These are phyloP conservation scores for Saitozyma podzolica DNA, from an alignment of 768 basidiomycete species.

Conservation along the genomic window DNA sequence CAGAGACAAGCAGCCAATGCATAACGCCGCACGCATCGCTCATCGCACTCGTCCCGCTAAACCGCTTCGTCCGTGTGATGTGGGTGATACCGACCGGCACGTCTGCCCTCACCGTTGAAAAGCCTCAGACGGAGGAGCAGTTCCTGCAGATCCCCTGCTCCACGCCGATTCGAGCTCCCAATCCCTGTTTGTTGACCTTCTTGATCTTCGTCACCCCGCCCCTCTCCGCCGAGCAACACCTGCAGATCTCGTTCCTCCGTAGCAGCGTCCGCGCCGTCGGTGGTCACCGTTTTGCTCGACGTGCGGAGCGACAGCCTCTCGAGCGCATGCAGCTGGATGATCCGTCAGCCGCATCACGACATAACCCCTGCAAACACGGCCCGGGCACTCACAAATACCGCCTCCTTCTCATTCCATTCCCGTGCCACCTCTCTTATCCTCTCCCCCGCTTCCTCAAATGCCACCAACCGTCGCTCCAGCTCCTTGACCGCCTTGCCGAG, in stretches of 20 bases:
- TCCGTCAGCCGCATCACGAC: neutral
- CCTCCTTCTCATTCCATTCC: constrained; percentile 38
- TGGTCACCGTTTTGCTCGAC: neutral
- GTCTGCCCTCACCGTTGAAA: neutral
- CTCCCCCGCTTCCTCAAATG: constrained; percentile 17
- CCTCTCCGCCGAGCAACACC: constrained; percentile 19
- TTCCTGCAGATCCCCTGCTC: constrained; percentile 22
- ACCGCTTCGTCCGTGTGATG: too few species aligned
- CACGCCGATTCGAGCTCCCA: neutral
- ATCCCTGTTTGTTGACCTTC: neutral
- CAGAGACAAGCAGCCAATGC: too few species aligned
- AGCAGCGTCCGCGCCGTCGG: neutral
- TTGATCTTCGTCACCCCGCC: constrained; percentile 10
- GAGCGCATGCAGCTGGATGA: constrained; percentile 26
- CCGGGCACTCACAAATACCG: constrained; percentile 35
- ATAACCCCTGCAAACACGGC: neutral
- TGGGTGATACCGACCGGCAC: too few species aligned
- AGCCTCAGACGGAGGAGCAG: constrained; percentile 27
- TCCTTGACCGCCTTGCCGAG: constrained; percentile 40
- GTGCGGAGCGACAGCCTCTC: constrained; percentile 33
- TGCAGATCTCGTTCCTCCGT: constrained; percentile 19
- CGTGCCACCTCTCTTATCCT: constrained; percentile 11
- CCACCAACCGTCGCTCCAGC: constrained; percentile 21
- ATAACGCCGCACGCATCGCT: too few species aligned
- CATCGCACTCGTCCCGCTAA: too few species aligned